Conservation (phyloP, 192 early-diverging fungal genomes). For the Dispira simplex region DNA sequence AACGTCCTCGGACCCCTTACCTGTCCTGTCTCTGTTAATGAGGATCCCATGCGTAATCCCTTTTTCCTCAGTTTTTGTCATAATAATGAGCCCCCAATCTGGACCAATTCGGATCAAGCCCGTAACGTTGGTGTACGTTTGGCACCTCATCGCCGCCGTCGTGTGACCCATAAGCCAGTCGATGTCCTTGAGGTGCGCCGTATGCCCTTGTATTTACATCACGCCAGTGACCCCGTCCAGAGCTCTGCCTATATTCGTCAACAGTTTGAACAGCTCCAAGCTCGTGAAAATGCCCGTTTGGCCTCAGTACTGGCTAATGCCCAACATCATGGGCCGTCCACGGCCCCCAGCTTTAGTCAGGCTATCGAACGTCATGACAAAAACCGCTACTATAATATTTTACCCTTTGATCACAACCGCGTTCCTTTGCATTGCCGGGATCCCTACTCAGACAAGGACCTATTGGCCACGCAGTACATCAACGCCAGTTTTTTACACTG, state of each 20-base stretch:
- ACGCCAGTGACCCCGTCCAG: not conserved
- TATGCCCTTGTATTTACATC: not conserved
- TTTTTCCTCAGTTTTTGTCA: slow-evolving; percentile 6
- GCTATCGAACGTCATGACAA: slow-evolving; percentile 16
- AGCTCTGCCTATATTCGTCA: not conserved
- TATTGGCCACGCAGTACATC: slow-evolving; percentile 43
- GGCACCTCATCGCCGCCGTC: not conserved
- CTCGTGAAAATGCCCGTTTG: slow-evolving; percentile 1
- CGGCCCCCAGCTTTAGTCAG: not conserved
- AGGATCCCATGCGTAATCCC: not conserved
- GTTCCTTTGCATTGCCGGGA: slow-evolving; percentile 16
- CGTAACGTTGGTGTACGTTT: not conserved
- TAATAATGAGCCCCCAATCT: not conserved
- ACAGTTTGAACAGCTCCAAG: not conserved
- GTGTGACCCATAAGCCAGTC: not conserved
- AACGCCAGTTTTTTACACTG: slow-evolving; percentile 63
- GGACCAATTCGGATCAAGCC: not conserved
- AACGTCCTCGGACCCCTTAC: not conserved
- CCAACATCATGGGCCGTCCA: too few relatives aligned
- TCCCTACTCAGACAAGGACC: not conserved
- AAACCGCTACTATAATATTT: slow-evolving; percentile 78
- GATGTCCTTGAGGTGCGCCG: not conserved
- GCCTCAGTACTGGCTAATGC: not conserved
- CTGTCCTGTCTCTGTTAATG: not conserved
- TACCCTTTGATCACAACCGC: slow-evolving; percentile 57